Percentiles rank a stretch among this genome's conserved stretches.
Conservation (phyloP, 208 protist genomes). For the Porcisia hertigi region DNA sequence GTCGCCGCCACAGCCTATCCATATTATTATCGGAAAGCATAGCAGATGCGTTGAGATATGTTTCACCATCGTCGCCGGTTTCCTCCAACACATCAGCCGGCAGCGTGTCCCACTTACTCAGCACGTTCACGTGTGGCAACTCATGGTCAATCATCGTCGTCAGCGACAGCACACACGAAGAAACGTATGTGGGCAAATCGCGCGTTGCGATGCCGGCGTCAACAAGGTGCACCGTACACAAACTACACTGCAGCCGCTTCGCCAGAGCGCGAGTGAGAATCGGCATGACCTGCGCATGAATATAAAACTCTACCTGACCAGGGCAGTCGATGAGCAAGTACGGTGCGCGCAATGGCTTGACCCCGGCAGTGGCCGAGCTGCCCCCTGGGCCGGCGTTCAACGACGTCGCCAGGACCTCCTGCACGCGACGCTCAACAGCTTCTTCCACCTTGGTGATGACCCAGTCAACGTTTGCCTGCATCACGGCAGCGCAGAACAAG, state of each 20-base stretch:
- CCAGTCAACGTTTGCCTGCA: conserved; percentile 85
- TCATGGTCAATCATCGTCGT: conserved; percentile 96
- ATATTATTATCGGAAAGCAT: conserved; percentile 87
- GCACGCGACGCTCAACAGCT: conserved; percentile 59
- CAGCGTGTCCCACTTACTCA: conserved; percentile 98
- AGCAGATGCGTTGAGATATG: conserved; percentile 51
- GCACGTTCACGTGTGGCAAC: conserved; percentile 96
- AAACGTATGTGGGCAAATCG: conserved; percentile 96
- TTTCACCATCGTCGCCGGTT: conserved; percentile 61
- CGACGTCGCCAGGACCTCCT: conserved; percentile 49
- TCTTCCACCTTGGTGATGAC: conserved; percentile 59
- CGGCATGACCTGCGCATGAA: conserved; percentile 91
- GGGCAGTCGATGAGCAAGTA: conserved; percentile 98
- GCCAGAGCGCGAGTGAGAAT: conserved; percentile 76
- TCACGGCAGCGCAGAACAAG: conserved; percentile 97
- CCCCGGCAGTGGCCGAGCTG: not conserved
- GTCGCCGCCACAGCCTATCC: conserved; percentile 70
- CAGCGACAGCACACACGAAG: conserved; percentile 93
- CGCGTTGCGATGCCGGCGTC: conserved; percentile 94
- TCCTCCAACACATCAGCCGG: conserved; percentile 72
- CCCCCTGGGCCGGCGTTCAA: not conserved
- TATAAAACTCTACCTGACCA: conserved; percentile 99
- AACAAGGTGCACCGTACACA: conserved; percentile 94
- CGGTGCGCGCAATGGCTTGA: conserved; percentile 48
- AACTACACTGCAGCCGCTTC: conserved; percentile 63